Conservation (phyloP, 1,284 basidiomycete genomes). For the Omphalotus olearius region DNA sequence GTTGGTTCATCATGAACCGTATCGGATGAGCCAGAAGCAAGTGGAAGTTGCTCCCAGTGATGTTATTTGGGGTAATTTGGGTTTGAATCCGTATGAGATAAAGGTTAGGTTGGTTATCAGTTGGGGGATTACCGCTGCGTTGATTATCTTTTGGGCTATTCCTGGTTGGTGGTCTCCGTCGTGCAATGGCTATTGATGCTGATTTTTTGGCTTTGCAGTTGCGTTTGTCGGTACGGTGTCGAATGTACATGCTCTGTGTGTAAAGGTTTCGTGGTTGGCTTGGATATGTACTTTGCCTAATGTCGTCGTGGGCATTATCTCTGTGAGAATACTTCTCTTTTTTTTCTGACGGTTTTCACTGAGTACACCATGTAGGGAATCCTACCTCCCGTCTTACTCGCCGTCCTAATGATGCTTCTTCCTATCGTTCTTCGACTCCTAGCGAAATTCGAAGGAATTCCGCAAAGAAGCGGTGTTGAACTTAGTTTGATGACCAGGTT, state of each 20-base stretch:
- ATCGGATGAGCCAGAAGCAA: slow-evolving; percentile 66
- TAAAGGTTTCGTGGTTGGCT: slow-evolving; percentile 62
- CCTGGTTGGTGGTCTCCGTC: slow-evolving; percentile 40
- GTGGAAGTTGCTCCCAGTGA: slow-evolving; percentile 80
- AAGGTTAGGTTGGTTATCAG: slow-evolving; percentile 45
- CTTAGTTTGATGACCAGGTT: slow-evolving; percentile 88
- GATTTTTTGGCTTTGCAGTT: slow-evolving; percentile 34
- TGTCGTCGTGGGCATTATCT: slow-evolving; percentile 77
- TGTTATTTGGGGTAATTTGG: slow-evolving; percentile 88
- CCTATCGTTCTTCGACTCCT: slow-evolving; percentile 83
- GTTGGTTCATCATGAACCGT: slow-evolving; percentile 75
- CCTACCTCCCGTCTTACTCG: slow-evolving; percentile 80
- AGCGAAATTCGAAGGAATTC: slow-evolving; percentile 77
- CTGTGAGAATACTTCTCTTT: slow-evolving; percentile 11
- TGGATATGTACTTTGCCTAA: slow-evolving; percentile 78
- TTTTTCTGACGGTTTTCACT: background rate
- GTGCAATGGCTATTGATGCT: background rate
- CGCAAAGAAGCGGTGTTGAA: slow-evolving; percentile 79
- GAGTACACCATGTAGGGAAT: slow-evolving; percentile 55
- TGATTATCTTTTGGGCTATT: slow-evolving; percentile 73
- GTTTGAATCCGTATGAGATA: slow-evolving; percentile 87
- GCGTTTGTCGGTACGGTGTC: slow-evolving; percentile 85
- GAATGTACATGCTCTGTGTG: slow-evolving; percentile 76
- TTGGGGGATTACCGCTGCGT: slow-evolving; percentile 56
- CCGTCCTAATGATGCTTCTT: slow-evolving; percentile 86